Evolutionary conservation across 169 alveolate species (phyloP).

Genomic region (Eimeria maxima): DNA sequence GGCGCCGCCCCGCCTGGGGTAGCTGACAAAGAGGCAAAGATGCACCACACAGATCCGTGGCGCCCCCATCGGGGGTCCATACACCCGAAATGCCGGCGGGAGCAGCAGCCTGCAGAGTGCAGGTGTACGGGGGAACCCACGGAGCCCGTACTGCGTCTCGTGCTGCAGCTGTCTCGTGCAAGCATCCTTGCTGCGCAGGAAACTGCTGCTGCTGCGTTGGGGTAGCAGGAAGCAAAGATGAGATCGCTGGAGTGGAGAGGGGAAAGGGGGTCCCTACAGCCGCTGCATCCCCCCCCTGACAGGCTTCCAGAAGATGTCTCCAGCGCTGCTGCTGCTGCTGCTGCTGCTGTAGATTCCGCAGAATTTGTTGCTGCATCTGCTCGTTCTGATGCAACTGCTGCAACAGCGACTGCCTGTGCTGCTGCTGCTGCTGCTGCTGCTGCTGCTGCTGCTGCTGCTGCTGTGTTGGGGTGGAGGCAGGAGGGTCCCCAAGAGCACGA

Average conservation of each 20-base stretch:
- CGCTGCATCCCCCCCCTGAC: slow-evolving; percentile 10
- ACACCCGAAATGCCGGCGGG: not conserved
- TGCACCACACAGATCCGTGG: not conserved
- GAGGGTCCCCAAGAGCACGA: not conserved
- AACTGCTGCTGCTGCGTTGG: not conserved
- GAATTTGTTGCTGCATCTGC: not conserved
- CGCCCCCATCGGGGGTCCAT: not conserved
- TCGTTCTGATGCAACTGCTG: slow-evolving; percentile 20
- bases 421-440: slow-evolving; percentile 21
- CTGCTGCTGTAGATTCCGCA: slow-evolving; percentile 27
- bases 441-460: slow-evolving; percentile 10
- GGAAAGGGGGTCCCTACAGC: not conserved
- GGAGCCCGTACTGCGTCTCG: not conserved
- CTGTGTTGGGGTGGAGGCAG: not conserved
- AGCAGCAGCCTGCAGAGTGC: slow-evolving; percentile 17
- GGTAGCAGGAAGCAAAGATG: not conserved
- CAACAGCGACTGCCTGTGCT: not conserved
- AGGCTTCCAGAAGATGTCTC: slow-evolving; percentile 20
- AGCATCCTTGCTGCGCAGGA: not conserved
- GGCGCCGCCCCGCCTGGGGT: not conserved
- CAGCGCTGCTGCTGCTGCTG: slow-evolving; percentile 56
- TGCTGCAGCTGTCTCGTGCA: not conserved
- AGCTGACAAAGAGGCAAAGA: not conserved
- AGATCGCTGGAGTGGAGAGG: not conserved
- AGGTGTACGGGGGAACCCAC: not conserved